These are phyloP conservation scores for rapeseed (Brassica napus) DNA, from an alignment of 345 rosid species.

Conservation along the genomic window Da-Ae NC_063451.1:25797001-25797500, in stretches of 20 bases:
- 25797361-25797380: neutral
- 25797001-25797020: constrained; percentile 93
- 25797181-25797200: constrained; percentile 6
- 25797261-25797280: constrained; percentile 68
- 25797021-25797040: constrained; percentile 82
- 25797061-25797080: constrained; percentile 80
- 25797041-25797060: constrained; percentile 80
- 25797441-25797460: no score
- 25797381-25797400: neutral
- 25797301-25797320: constrained; percentile 49
- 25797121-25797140: constrained; percentile 70
- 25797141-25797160: constrained; percentile 92
- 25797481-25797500: no score
- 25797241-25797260: constrained; percentile 21
- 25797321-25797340: constrained; percentile 40
- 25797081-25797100: constrained; percentile 84
- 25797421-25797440: neutral
- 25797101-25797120: constrained; percentile 75
- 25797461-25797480: no score
- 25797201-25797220: neutral
- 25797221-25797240: neutral
- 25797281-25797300: constrained; percentile 92
- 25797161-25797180: constrained; percentile 3
- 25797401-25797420: neutral
- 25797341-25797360: neutral